phyloP scores from a whole-genome alignment of 164 flowering plant species.

The Aristolochia contorta region DNA sequence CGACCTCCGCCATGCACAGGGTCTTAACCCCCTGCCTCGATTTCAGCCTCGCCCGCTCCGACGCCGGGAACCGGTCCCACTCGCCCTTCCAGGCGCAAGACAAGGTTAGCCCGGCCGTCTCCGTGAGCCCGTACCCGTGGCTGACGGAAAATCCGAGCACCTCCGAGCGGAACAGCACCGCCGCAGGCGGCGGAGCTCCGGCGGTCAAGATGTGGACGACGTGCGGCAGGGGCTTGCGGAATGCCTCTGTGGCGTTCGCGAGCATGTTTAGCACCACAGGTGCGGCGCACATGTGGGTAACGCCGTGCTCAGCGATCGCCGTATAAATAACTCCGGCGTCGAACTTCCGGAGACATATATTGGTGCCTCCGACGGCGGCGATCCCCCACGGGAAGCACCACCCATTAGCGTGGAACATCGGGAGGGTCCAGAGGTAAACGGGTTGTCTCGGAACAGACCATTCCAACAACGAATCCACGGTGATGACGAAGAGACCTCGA shows the following conservation, averaged over 20 bases:
- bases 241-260: constrained; percentile 13
- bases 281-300: constrained; percentile 50
- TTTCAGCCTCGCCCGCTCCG: constrained; percentile 32
- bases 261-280: constrained; percentile 56
- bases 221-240: constrained; percentile 6
- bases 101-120: constrained; percentile 32
- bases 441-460: constrained; percentile 32
- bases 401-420: constrained; percentile 57
- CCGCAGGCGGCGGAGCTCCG: constrained; percentile 50
- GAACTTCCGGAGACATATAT: constrained; percentile 40
- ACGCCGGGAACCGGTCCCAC: constrained; percentile 37
- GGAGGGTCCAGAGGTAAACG: constrained; percentile 44
- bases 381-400: constrained; percentile 49
- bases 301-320: constrained; percentile 16
- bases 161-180: constrained; percentile 26
- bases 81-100: constrained; percentile 40
- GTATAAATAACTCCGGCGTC: constrained; percentile 19
- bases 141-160: constrained; percentile 32
- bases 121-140: constrained; percentile 51
- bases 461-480: constrained; percentile 22
- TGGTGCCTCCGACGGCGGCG: constrained; percentile 50
- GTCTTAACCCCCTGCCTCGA: constrained; percentile 42
- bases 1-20: constrained; percentile 18
- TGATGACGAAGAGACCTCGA: constrained; percentile 26
- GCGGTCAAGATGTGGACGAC: constrained; percentile 38